phyloP scores from a whole-genome alignment of 345 rosid genomes.

The Lumnitzera racemosa region DNA sequence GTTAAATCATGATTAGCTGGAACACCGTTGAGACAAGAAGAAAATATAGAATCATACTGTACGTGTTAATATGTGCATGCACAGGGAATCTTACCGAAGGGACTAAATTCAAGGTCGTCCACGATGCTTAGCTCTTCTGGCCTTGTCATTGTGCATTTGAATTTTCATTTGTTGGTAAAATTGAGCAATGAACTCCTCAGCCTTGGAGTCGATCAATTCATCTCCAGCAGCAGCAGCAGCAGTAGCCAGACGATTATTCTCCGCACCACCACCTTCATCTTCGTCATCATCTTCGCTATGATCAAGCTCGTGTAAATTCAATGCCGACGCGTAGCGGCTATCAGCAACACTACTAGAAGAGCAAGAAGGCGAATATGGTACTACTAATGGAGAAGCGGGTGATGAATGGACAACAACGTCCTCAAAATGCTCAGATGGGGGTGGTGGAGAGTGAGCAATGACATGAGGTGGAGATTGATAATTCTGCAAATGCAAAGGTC shows the following conservation, averaged over 20 bases:
- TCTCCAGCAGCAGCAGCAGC: constrained; percentile 29
- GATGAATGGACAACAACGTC: constrained; percentile 22
- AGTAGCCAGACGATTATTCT: constrained; percentile 10
- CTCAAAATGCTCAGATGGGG: constrained; percentile 8
- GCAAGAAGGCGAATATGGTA: constrained; percentile 7
- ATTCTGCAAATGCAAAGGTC: constrained; percentile 32
- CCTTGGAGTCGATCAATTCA: constrained; percentile 65
- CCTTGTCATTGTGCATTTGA: constrained; percentile 13
- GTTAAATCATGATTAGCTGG: no score
- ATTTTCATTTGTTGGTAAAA: constrained; percentile 56
- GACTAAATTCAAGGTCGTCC: no score
- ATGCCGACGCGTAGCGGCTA: constrained; percentile 41
- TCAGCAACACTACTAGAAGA: constrained; percentile 5
- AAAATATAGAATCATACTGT: no score
- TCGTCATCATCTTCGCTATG: not conserved
- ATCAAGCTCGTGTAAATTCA: constrained; percentile 32
- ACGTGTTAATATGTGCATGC: no score
- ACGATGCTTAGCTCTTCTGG: no score
- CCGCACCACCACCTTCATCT: constrained; percentile 13
- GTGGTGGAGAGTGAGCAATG: not conserved
- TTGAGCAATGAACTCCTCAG: constrained; percentile 53
- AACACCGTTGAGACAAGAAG: no score
- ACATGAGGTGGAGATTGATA: constrained; percentile 18
- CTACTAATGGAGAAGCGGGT: constrained; percentile 5
- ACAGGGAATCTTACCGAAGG: no score